Conservation (phyloP, 2,329 filamentous ascomycete genomes). For the Phialocephala sp. region DNA sequence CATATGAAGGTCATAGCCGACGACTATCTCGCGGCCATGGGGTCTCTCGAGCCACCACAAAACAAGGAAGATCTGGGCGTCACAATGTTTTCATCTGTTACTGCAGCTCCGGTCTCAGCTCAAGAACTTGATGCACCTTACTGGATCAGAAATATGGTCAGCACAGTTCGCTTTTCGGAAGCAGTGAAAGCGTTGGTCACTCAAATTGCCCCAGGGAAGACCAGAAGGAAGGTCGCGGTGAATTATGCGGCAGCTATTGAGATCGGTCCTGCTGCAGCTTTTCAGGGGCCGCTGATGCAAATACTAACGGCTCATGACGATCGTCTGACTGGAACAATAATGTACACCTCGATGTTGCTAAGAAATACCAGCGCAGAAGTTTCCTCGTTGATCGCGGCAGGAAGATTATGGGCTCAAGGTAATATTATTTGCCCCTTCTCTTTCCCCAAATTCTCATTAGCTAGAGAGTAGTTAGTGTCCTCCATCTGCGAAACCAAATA, state of each 20-base stretch:
- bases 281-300: slow-evolving; percentile 25
- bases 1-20: slow-evolving; percentile 41
- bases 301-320: slow-evolving; percentile 19
- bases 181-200: slow-evolving; percentile 14
- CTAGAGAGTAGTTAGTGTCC: background rate
- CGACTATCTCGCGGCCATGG: slow-evolving; percentile 29
- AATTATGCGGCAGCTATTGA: slow-evolving; percentile 21
- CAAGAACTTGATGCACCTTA: slow-evolving; percentile 43
- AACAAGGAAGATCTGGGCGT: background rate
- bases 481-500: background rate
- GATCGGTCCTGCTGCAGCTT: slow-evolving; percentile 28
- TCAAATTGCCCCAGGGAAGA: background rate
- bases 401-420: slow-evolving; percentile 14
- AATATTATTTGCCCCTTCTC: background rate
- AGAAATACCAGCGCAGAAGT: slow-evolving; percentile 10
- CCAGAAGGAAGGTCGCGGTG: background rate
- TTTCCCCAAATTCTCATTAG: background rate
- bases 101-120: slow-evolving; percentile 32
- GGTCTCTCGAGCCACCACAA: background rate
- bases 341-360: slow-evolving; percentile 9
- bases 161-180: slow-evolving; percentile 48
- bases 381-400: slow-evolving; percentile 8
- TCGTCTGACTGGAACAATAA: slow-evolving; percentile 6
- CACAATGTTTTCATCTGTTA: slow-evolving; percentile 51
- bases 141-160: slow-evolving; percentile 53